Evolutionary conservation across 2,329 filamentous ascomycete genomes (phyloP).

Genomic region (Verticillium nonalfalfae): DNA sequence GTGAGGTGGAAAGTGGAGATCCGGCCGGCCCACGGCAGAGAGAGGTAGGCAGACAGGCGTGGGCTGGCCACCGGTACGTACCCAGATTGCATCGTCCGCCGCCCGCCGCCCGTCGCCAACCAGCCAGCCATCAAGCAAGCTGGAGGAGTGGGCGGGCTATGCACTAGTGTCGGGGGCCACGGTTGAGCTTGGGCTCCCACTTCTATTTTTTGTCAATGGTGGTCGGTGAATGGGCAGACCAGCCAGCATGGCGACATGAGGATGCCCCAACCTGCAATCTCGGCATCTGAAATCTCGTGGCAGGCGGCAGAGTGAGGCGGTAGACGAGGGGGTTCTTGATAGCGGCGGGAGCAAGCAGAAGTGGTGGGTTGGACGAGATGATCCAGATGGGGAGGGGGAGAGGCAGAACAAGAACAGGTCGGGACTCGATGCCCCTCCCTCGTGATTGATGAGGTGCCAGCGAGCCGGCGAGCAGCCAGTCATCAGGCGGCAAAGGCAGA

Average conservation of each 20-base stretch:
- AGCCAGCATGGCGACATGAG: neutral
- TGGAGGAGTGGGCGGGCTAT: neutral
- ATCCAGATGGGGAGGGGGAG: neutral
- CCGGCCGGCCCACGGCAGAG: neutral
- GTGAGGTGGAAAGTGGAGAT: neutral
- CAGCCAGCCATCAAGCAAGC: neutral
- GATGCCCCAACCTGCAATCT: neutral
- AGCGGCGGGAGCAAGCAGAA: neutral
- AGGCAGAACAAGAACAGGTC: neutral
- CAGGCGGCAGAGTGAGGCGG: neutral
- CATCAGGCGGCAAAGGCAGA: neutral
- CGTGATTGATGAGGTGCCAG: neutral
- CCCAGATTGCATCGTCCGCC: neutral
- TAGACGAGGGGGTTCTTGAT: neutral
- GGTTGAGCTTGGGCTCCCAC: neutral
- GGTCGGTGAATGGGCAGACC: neutral
- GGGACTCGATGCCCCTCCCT: neutral
- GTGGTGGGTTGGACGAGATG: neutral
- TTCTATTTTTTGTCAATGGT: neutral
- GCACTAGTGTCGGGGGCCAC: neutral
- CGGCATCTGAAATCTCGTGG: neutral
- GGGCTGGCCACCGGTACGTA: neutral
- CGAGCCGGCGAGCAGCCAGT: neutral
- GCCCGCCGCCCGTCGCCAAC: neutral
- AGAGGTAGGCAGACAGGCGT: neutral